Percentiles rank a stretch among this genome's conserved stretches.
Evolutionary conservation across 2,329 filamentous ascomycete genomes (phyloP).

Genomic region (Verticillium nubilum): DNA sequence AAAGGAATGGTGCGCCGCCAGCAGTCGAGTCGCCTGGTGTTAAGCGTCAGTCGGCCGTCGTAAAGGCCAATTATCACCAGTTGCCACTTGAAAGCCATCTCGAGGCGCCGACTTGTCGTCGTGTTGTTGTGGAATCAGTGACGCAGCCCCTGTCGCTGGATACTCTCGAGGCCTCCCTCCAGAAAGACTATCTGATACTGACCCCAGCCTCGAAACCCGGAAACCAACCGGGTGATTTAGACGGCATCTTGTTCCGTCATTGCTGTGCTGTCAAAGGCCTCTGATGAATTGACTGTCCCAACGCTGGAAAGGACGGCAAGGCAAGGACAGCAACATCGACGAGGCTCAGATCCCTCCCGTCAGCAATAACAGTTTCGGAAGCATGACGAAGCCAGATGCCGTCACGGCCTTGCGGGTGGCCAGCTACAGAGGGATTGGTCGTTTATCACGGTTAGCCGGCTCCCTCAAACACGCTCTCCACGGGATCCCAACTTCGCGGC

Average conservation of each 20-base stretch:
- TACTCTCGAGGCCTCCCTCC: too few species aligned
- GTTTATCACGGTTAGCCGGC: neutral
- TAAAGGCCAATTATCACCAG: neutral
- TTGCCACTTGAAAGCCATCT: too few species aligned
- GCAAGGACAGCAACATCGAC: neutral
- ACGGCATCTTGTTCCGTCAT: neutral
- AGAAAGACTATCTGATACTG: too few species aligned
- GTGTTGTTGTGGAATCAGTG: too few species aligned
- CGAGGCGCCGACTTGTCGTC: too few species aligned
- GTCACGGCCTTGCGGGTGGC: neutral
- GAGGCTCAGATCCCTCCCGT: neutral
- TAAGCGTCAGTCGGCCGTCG: neutral
- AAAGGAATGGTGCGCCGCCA: neutral
- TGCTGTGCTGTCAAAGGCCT: neutral
- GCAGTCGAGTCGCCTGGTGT: neutral
- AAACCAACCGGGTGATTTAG: neutral
- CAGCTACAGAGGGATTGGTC: neutral
- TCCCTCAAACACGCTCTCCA: neutral
- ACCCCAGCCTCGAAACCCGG: neutral
- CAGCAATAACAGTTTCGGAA: neutral
- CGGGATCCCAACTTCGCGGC: neutral
- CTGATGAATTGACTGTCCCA: too few species aligned
- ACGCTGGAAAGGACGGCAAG: too few species aligned
- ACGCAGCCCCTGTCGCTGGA: too few species aligned
- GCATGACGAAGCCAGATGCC: neutral